These are phyloP conservation scores for Uncinocarpus reesii DNA, from an alignment of 2,329 filamentous ascomycete species.

Conservation along the genomic window DNA sequence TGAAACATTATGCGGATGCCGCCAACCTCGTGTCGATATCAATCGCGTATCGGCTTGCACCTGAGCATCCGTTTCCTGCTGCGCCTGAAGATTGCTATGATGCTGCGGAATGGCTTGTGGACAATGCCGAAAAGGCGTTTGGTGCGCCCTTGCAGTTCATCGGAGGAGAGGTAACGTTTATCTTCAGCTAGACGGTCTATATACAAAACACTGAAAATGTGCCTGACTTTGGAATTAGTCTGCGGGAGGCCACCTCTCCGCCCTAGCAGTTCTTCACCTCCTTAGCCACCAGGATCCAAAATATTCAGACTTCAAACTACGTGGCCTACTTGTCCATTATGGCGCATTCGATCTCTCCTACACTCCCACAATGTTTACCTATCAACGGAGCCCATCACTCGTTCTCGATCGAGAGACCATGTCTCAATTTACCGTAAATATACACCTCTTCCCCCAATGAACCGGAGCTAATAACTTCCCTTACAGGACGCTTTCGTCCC, in stretches of 20 bases:
- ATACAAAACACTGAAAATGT: not conserved
- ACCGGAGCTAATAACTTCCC: not conserved
- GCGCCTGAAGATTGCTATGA: conserved; percentile 49
- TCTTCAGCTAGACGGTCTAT: not conserved
- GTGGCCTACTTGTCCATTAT: conserved; percentile 45
- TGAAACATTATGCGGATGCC: conserved; percentile 43
- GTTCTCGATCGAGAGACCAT: conserved; percentile 42
- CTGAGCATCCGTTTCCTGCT: conserved; percentile 49
- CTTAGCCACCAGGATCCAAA: conserved; percentile 23
- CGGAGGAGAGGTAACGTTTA: conserved; percentile 34
- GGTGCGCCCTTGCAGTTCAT: conserved; percentile 38
- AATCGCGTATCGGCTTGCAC: conserved; percentile 51
- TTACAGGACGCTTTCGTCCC: conserved; percentile 36
- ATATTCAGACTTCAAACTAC: conserved; percentile 33
- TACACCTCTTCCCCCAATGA: not conserved
- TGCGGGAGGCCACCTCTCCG: conserved; percentile 44
- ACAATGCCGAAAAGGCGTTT: conserved; percentile 36
- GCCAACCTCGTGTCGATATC: conserved; percentile 43
- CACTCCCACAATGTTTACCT: conserved; percentile 35
- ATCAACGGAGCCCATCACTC: conserved; percentile 26
- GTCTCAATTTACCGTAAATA: conserved; percentile 27
- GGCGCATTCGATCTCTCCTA: conserved; percentile 43
- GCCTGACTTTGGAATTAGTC: conserved; percentile 25
- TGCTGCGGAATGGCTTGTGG: conserved; percentile 44
- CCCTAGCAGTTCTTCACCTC: conserved; percentile 41